phyloP scores from a whole-genome alignment of 306 rosid species.

The Spatholobus suberectus region DNA sequence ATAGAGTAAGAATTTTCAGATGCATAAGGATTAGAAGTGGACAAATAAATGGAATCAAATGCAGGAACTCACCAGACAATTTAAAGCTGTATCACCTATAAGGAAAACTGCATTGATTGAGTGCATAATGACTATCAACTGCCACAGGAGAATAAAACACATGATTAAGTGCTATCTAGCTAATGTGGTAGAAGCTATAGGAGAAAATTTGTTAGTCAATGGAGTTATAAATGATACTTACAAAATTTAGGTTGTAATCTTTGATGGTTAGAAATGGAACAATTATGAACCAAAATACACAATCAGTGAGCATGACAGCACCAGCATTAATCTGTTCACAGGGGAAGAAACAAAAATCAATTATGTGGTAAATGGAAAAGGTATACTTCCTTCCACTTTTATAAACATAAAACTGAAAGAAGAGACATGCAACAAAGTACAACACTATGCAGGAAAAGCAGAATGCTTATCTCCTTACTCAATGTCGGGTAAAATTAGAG shows the following conservation, averaged over 20 bases:
- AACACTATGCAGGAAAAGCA: too few species aligned
- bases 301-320: conserved; percentile 90
- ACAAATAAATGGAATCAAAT: conserved; percentile 30
- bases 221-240: conserved; percentile 53
- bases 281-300: conserved; percentile 89
- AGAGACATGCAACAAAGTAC: background rate
- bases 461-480: too few species aligned
- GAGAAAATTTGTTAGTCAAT: background rate
- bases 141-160: conserved; percentile 41
- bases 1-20: conserved; percentile 9
- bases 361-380: background rate
- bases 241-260: conserved; percentile 85
- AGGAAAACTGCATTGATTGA: conserved; percentile 92
- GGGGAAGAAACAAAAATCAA: conserved; percentile 35
- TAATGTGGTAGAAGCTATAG: background rate
- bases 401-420: background rate
- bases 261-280: conserved; percentile 91
- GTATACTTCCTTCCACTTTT: too few species aligned
- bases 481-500: background rate
- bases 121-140: conserved; percentile 86
- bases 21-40: conserved; percentile 10
- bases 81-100: conserved; percentile 79
- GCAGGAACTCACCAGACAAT: conserved; percentile 72
- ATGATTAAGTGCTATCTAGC: background rate
- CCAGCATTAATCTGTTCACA: conserved; percentile 95